Evolutionary conservation across 179 eudicot genomes (phyloP), one percentile per base, ranked within the genome.

Genomic region (Silene coronaria): DNA sequence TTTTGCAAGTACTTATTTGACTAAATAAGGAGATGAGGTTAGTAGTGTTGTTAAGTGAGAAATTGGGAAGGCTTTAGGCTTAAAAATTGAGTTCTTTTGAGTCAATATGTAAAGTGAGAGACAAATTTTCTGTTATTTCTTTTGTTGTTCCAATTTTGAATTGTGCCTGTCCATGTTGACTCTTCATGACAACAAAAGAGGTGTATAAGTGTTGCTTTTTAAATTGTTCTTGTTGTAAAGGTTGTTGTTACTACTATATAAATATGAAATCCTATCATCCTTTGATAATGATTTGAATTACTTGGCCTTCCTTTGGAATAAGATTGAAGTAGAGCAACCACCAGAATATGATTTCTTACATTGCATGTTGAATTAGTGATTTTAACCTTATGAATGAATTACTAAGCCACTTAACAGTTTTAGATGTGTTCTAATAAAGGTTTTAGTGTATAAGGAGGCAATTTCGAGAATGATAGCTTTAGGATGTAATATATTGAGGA

Each of bases 1-100:
- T 11, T 67, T 63, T 73, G 78, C 65, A 74, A 78, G 63, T 81
- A 81, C 69, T 70, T 69, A n/a, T 67, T 81, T 69, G 72, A 78
- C 78, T 70, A 42, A 77, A 81, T 73, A 80, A 67, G 45, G 6
- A 46, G 79, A 30, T 36, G 71, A 27, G 77, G 17, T 58, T 42
- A 10, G 62, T 57, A 61, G 78, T 57, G 59, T 61, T 59, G 19
- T 46, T 45, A 55, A 16, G 76, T 76, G 27, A 48, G 48, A 67
- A 72, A 67, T 42, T 59, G 58, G 62, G 70, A 60, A 55, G 81
- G 55, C 10, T 60, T 70, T 21, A 42, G 34, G 21, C 58, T 53
- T 53, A 53, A 53, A 6, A 53, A 53, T 53, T 53, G n/a, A 53
- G 58, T 16, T 53, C 1, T 14, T 53, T 14, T 53, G 58, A 53